A percentile compares a stretch with the other conserved stretches of the same genome.
Conservation (phyloP, 2,329 filamentous ascomycete species). For the Fusarium sp. region DNA sequence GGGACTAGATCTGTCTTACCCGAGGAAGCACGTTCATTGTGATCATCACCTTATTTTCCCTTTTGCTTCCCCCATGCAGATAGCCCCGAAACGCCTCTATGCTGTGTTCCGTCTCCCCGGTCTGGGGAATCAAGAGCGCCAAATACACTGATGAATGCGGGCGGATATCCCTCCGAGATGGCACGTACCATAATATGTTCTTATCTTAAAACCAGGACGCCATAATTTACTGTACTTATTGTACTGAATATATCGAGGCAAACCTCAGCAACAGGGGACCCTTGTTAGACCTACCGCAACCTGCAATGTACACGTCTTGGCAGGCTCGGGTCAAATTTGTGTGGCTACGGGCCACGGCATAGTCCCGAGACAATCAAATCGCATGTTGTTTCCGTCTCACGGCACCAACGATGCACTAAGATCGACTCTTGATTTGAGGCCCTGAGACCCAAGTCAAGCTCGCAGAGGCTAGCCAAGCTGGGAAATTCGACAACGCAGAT, state of each 20-base stretch:
- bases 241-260: not conserved
- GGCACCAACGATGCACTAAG: not conserved
- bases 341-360: not conserved
- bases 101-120: conserved; percentile 17
- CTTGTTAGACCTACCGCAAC: conserved; percentile 3
- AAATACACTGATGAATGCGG: not conserved
- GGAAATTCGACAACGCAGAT: not conserved
- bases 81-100: not conserved
- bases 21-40: not conserved
- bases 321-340: not conserved
- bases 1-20: not conserved
- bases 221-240: not conserved
- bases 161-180: not conserved
- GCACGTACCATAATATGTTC: not conserved
- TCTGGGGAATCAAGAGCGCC: not conserved
- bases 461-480: not conserved
- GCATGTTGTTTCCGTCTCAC: not conserved
- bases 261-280: not conserved
- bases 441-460: not conserved
- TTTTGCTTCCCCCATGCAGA: not conserved
- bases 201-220: not conserved
- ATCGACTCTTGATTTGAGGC: not conserved
- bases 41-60: not conserved
- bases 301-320: conserved; percentile 18
- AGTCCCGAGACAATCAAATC: not conserved